Percentiles rank a stretch among this genome's conserved stretches.
phyloP scores from a whole-genome alignment of 2,329 filamentous ascomycete genomes.

The Macrophomina tecta region DNA sequence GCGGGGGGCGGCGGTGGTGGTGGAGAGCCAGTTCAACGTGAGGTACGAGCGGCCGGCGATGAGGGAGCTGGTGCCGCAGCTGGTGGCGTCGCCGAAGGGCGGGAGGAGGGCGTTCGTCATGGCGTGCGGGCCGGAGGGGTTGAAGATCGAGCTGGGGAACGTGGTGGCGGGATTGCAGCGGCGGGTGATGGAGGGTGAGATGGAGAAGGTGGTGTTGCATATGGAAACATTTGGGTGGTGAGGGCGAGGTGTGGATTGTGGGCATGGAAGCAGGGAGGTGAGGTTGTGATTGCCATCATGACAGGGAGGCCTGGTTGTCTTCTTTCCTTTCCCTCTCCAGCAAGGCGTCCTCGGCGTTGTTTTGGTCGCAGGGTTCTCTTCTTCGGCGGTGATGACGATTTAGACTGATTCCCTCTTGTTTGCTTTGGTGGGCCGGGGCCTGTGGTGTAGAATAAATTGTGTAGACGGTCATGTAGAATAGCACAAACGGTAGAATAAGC shows the following conservation, averaged over 20 bases:
- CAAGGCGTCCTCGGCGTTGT: too few relatives aligned
- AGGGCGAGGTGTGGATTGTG: background rate
- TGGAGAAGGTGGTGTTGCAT: slow-evolving; percentile 12
- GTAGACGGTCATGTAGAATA: too few relatives aligned
- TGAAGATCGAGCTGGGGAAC: slow-evolving; percentile 14
- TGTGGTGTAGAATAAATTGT: too few relatives aligned
- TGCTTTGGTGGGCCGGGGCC: too few relatives aligned
- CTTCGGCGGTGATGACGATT: too few relatives aligned
- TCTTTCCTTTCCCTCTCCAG: too few relatives aligned
- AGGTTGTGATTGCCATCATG: background rate
- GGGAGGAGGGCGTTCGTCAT: slow-evolving; percentile 7
- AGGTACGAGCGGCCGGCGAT: slow-evolving; percentile 28
- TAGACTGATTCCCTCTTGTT: too few relatives aligned
- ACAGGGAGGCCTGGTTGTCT: too few relatives aligned
- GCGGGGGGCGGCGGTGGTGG: too few relatives aligned
- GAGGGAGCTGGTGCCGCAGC: slow-evolving; percentile 8
- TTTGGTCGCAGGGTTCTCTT: too few relatives aligned
- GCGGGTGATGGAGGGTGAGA: slow-evolving; percentile 2
- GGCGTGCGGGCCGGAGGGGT: slow-evolving; percentile 15
- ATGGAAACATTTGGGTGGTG: slow-evolving; percentile 36
- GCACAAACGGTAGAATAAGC: too few relatives aligned
- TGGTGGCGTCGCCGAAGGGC: slow-evolving; percentile 25
- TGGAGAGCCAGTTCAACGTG: slow-evolving; percentile 22
- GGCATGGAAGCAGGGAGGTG: background rate
- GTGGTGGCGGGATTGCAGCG: background rate